Evolutionary conservation across 345 rosid species (phyloP).

Genomic region (Lagerstroemia speciosa): DNA sequence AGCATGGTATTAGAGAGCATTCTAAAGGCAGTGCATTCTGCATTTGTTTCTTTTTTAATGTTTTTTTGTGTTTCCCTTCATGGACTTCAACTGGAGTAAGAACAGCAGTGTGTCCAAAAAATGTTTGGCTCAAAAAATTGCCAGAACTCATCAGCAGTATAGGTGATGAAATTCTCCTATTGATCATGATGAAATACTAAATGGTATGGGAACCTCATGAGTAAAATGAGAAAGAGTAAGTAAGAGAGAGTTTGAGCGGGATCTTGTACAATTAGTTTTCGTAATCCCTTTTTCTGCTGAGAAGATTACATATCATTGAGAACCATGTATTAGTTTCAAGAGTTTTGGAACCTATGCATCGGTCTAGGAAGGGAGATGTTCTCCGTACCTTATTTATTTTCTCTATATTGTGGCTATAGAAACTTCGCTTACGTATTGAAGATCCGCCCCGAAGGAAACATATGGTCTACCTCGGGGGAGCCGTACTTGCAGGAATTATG

Average conservation of each 20-base stretch:
- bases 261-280: too few relatives aligned
- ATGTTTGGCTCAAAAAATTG: not conserved
- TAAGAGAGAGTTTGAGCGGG: too few relatives aligned
- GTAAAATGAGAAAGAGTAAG: too few relatives aligned
- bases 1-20: too few relatives aligned
- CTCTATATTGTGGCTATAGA: constrained; percentile 30
- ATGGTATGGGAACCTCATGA: too few relatives aligned
- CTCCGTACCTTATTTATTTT: not conserved
- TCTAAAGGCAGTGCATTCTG: too few relatives aligned
- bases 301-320: not conserved
- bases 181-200: too few relatives aligned
- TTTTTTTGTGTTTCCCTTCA: too few relatives aligned
- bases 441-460: constrained; percentile 98
- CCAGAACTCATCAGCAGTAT: not conserved
- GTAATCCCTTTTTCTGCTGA: too few relatives aligned
- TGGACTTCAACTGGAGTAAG: too few relatives aligned
- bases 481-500: constrained; percentile 98
- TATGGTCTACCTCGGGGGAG: constrained; percentile 98
- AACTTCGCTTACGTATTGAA: constrained; percentile 74
- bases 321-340: not conserved
- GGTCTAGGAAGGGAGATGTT: not conserved
- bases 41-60: too few relatives aligned
- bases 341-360: not conserved
- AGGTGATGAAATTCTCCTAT: too few relatives aligned
- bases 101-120: not conserved